These are phyloP conservation scores for Epicoccum nigrum DNA, from an alignment of 2,329 filamentous ascomycete species.

Conservation along the genomic window DNA sequence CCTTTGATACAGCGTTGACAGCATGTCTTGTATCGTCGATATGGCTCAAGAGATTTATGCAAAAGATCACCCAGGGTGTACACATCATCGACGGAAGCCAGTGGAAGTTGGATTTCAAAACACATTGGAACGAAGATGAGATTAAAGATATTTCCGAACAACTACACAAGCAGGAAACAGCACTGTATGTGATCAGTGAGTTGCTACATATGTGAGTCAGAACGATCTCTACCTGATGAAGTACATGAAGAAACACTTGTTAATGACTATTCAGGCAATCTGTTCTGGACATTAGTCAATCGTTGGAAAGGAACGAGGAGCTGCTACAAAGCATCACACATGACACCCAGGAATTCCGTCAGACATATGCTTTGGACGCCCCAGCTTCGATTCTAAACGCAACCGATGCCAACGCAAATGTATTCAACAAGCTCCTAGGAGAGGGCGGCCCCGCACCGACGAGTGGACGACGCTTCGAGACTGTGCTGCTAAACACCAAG, in stretches of 20 bases:
- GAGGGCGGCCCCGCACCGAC: background rate
- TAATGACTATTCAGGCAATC: background rate
- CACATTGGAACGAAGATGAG: slow-evolving; percentile 29
- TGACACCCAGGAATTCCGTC: background rate
- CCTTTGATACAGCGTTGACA: slow-evolving; percentile 30
- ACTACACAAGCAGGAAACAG: slow-evolving; percentile 24
- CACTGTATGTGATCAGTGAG: slow-evolving; percentile 18
- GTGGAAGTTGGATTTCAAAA: slow-evolving; percentile 24
- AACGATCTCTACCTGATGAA: background rate
- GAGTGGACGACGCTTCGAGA: background rate
- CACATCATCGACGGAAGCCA: slow-evolving; percentile 3
- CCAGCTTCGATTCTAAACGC: background rate
- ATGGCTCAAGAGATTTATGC: slow-evolving; percentile 24
- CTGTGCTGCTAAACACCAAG: background rate
- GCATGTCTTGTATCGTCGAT: slow-evolving; percentile 22
- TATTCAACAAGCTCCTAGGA: background rate
- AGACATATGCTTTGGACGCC: background rate
- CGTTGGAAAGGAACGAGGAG: background rate
- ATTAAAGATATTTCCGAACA: slow-evolving; percentile 24
- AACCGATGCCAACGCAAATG: background rate
- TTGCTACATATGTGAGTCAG: slow-evolving; percentile 21
- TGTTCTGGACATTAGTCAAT: background rate
- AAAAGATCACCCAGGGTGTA: slow-evolving; percentile 11
- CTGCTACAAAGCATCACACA: background rate
- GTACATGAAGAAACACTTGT: background rate